Conservation (phyloP, 345 rosid genomes). For the Aurinia saxatilis region DNA sequence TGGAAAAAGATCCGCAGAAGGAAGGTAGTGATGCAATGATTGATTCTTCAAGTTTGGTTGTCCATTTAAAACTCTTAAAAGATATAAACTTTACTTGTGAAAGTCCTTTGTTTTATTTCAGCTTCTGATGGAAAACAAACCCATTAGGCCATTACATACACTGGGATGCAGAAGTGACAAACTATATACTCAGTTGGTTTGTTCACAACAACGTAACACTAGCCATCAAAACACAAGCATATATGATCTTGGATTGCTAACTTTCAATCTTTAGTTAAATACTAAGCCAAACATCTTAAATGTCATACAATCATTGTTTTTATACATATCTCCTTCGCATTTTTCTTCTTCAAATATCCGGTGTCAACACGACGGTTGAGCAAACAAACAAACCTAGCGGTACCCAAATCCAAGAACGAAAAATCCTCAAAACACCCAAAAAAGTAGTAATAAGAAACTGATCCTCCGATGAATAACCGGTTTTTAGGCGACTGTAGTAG, state of each 20-base stretch:
- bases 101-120: not conserved
- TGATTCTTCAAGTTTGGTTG: not conserved
- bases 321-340: conserved; percentile 21
- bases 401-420: conserved; percentile 16
- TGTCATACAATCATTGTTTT: conserved; percentile 23
- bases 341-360: not conserved
- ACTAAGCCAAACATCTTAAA: conserved; percentile 14
- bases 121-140: not conserved
- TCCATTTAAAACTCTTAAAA: not conserved
- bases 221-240: not conserved
- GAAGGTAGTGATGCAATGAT: not conserved
- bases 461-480: not conserved
- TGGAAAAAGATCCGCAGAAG: no score
- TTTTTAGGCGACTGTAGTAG: conserved; percentile 28
- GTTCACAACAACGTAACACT: no score
- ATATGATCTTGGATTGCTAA: not conserved
- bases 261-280: conserved; percentile 1
- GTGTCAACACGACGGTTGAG: conserved; percentile 19
- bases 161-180: not conserved
- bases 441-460: conserved; percentile 15
- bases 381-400: conserved; percentile 17
- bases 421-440: conserved; percentile 8
- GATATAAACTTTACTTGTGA: not conserved
- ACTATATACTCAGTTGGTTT: no score
- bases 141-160: no score